phyloP scores from a whole-genome alignment of 2,329 filamentous ascomycete species.

The Xylaria sp. region DNA sequence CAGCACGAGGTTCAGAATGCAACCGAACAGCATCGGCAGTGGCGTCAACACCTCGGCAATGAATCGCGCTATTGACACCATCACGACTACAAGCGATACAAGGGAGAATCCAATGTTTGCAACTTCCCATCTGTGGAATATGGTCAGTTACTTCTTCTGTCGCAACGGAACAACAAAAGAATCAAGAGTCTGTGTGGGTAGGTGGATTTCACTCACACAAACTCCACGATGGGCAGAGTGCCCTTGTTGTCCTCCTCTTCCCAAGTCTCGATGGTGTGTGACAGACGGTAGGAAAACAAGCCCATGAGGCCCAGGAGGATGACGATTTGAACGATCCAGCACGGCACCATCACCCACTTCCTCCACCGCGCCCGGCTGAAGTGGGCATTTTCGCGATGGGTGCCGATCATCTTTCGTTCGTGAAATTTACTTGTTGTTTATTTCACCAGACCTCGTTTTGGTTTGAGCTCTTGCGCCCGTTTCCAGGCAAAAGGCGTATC shows the following conservation, averaged over 20 bases:
- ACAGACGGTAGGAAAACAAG: conserved; percentile 50
- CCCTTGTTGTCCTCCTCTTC: conserved; percentile 38
- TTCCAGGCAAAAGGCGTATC: too few relatives aligned
- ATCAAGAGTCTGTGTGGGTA: not conserved
- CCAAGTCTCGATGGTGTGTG: conserved; percentile 41
- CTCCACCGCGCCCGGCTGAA: conserved; percentile 50
- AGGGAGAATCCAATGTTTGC: conserved; percentile 48
- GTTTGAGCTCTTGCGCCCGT: too few relatives aligned
- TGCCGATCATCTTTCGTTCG: conserved; percentile 32
- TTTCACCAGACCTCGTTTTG: not conserved
- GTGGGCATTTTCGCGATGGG: conserved; percentile 47
- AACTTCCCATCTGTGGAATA: conserved; percentile 44
- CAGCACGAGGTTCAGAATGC: conserved; percentile 46
- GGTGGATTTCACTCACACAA: conserved; percentile 41
- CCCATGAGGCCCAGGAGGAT: conserved; percentile 45
- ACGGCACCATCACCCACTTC: conserved; percentile 42
- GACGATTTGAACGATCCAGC: conserved; percentile 45
- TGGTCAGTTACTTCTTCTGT: not conserved
- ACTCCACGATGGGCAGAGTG: conserved; percentile 40
- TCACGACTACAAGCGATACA: conserved; percentile 42
- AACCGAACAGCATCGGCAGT: conserved; percentile 48
- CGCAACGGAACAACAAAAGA: not conserved
- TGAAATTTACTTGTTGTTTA: not conserved
- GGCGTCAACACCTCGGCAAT: conserved; percentile 49
- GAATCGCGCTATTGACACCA: conserved; percentile 43